Evolutionary conservation across 345 rosid genomes (phyloP).

Genomic region (Eucalyptus paniculata): DNA sequence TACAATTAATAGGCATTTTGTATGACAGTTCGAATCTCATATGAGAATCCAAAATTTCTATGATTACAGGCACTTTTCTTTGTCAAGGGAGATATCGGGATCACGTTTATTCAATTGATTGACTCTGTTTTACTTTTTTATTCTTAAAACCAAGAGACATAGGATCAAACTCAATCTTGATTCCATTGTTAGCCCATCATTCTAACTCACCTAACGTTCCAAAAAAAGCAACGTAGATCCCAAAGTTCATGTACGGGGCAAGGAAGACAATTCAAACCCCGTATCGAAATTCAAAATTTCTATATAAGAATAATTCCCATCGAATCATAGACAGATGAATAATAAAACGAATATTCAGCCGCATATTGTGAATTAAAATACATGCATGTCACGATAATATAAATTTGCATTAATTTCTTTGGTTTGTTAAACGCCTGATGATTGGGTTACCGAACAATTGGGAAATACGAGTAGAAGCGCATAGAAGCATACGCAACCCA

Average conservation of each 20-base stretch:
- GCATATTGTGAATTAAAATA: fast-evolving
- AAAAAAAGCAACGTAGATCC: fast-evolving
- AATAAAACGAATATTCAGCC: too few relatives aligned
- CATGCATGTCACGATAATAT: background rate
- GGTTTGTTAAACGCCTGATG: background rate
- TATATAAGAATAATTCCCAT: background rate
- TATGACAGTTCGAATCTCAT: fast-evolving
- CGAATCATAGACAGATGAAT: background rate
- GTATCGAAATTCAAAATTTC: too few relatives aligned
- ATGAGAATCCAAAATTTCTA: too few relatives aligned
- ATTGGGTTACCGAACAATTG: background rate
- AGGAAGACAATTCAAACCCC: background rate
- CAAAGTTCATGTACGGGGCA: background rate
- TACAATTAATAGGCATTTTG: too few relatives aligned
- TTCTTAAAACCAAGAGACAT: background rate
- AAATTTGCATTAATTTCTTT: background rate
- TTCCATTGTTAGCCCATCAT: fast-evolving
- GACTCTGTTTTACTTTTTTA: too few relatives aligned
- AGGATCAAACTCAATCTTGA: background rate
- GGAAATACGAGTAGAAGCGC: background rate
- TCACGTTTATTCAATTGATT: background rate
- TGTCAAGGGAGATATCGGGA: background rate
- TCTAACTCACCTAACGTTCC: background rate
- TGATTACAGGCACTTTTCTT: background rate
- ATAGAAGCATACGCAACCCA: background rate